These are phyloP conservation scores for Diaporthe capsici DNA, from an alignment of 2,329 filamentous ascomycete species.

Conservation along the genomic window DNA sequence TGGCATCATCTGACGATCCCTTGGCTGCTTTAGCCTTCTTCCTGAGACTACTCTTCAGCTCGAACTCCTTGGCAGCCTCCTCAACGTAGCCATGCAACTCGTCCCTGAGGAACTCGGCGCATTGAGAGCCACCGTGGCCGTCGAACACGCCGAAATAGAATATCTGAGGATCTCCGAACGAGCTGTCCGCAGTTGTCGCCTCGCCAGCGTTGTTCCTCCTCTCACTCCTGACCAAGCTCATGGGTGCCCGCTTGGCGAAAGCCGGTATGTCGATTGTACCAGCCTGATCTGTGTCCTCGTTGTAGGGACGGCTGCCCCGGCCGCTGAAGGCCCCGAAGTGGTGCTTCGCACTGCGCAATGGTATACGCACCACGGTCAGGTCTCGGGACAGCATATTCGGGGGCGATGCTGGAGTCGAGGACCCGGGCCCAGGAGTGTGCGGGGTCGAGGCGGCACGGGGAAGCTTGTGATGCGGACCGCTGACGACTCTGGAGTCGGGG, in stretches of 20 bases:
- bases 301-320: constrained; percentile 87
- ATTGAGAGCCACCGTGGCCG: constrained; percentile 92
- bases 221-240: constrained; percentile 65
- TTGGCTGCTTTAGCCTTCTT: constrained; percentile 51
- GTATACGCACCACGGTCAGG: constrained; percentile 94
- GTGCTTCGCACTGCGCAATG: constrained; percentile 92
- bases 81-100: constrained; percentile 92
- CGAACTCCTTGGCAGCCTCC: constrained; percentile 81
- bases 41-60: constrained; percentile 81
- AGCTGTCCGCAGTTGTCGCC: constrained; percentile 79
- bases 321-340: constrained; percentile 89
- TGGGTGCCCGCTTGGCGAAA: constrained; percentile 87
- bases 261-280: constrained; percentile 94
- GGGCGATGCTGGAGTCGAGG: constrained; percentile 71
- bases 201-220: constrained; percentile 66
- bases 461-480: constrained; percentile 84
- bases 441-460: constrained; percentile 88
- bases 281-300: constrained; percentile 95
- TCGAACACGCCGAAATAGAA: constrained; percentile 99
- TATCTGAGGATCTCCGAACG: constrained; percentile 91
- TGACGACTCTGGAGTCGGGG: constrained; percentile 79
- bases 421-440: constrained; percentile 71
- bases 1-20: constrained; percentile 24
- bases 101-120: constrained; percentile 87
- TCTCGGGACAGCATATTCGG: constrained; percentile 76